Evolutionary conservation across 768 basidiomycete genomes (phyloP), one percentile per base, ranked within the genome.

Genomic region (Podaxis sp.): DNA sequence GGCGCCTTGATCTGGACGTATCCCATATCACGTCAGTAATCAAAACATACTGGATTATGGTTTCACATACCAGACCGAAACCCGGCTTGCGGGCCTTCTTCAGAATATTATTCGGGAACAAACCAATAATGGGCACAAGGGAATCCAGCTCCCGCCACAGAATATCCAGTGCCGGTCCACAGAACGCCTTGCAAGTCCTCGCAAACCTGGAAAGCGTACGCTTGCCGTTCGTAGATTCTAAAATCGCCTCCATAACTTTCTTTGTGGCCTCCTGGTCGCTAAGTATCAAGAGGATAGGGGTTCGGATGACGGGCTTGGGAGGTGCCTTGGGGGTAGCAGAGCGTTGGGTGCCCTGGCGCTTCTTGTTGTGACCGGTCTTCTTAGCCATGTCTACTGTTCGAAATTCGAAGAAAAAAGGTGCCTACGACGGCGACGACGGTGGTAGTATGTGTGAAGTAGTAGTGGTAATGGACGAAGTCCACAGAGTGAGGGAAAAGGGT

Each of bases 131-230:
- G 9, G 91, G 91, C 51, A 85, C 74, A 63, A 92, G 77, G 12
- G 88, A 89, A 71, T 92, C 90, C 60, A 93, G 75, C 68, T 93
- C 91, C 70, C 82, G 84, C 91, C 91, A 93, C 33, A 93, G 78
- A 54, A 87, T 76, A 70, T 86, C 78, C 66, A 92, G 70, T n/a
- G 86, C 84, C 13, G 89, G 89, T 66, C 88, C 89, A 66, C 80
- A 85, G 71, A 91, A 77, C n/a, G 86, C 84, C 65, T 81, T 85
- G 74, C 90, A 91, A 51, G 90, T 91, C 57, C 91, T 81, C 53
- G 90, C 84, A 66, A 93, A 77, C 69, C 90, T 80, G 55, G 89
- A 87, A 63, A 92, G 74, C 49, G 84, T 79, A 53, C 89, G 86
- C 65, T 81, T 85, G 40, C 91, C 91, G 66, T 80, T 83, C 4